Evolutionary conservation across 1,284 basidiomycete species (phyloP).

Genomic region (Rhodotorula sp.): DNA sequence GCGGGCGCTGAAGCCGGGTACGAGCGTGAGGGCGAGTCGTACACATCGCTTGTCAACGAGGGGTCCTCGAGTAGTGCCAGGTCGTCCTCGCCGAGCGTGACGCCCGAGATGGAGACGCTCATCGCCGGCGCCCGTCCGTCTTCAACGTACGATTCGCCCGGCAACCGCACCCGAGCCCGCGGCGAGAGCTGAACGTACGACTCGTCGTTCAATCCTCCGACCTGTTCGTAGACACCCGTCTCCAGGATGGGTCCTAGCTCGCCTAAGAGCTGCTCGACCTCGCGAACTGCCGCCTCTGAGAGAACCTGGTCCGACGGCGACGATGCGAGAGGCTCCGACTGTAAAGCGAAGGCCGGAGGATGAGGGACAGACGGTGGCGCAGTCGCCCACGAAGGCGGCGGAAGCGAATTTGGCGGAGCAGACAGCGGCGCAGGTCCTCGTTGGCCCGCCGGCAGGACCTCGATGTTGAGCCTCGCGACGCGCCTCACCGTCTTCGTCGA

Average conservation of each 20-base stretch:
- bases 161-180: too few relatives aligned
- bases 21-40: background rate
- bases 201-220: background rate
- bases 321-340: background rate
- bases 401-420: background rate
- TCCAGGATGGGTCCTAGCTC: conserved; percentile 28
- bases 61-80: conserved; percentile 29
- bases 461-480: conserved; percentile 15
- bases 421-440: background rate
- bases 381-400: background rate
- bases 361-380: background rate
- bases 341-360: background rate
- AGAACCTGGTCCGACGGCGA: conserved; percentile 1
- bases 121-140: background rate
- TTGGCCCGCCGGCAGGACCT: conserved; percentile 15
- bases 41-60: background rate
- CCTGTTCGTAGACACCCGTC: background rate
- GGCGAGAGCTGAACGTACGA: background rate
- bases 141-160: conserved; percentile 1
- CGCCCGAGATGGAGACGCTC: conserved; percentile 27
- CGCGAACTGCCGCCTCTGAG: conserved; percentile 13
- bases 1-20: conserved; percentile 32
- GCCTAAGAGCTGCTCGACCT: conserved; percentile 24
- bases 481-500: conserved; percentile 19
- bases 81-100: conserved; percentile 26